phyloP scores from a whole-genome alignment of 2,329 filamentous ascomycete species.

The Cordyceps pruinosa region DNA sequence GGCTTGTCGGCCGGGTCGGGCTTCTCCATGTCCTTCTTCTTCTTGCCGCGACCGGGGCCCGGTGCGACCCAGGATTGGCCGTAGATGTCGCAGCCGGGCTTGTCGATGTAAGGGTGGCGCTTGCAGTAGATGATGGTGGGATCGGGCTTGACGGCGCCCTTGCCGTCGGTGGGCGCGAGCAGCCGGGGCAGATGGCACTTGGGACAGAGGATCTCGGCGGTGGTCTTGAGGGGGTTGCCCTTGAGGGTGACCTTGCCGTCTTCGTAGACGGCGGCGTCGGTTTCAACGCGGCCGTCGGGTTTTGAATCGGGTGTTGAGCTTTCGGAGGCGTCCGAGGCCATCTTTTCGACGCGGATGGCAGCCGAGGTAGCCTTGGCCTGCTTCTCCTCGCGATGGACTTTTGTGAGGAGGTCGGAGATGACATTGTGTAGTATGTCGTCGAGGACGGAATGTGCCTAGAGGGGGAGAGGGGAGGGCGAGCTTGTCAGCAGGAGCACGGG shows the following conservation, averaged over 20 bases:
- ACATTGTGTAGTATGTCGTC: slow-evolving; percentile 72
- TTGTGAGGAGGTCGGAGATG: slow-evolving; percentile 65
- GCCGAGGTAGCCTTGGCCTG: slow-evolving; percentile 60
- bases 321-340: slow-evolving; percentile 50
- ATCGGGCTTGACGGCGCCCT: slow-evolving; percentile 57
- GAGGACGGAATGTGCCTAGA: slow-evolving; percentile 57
- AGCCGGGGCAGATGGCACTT: slow-evolving; percentile 69
- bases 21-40: slow-evolving; percentile 71
- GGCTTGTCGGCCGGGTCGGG: slow-evolving; percentile 49
- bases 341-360: slow-evolving; percentile 57
- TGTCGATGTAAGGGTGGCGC: slow-evolving; percentile 69
- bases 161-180: slow-evolving; percentile 65
- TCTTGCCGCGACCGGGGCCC: slow-evolving; percentile 63
- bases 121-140: slow-evolving; percentile 71
- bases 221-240: slow-evolving; percentile 65
- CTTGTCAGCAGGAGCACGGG: slow-evolving; percentile 4
- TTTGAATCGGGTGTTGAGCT: slow-evolving; percentile 45
- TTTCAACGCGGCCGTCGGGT: slow-evolving; percentile 54
- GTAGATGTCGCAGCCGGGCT: slow-evolving; percentile 72
- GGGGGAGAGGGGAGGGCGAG: not conserved
- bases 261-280: slow-evolving; percentile 62
- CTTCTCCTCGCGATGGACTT: slow-evolving; percentile 74
- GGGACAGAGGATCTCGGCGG: slow-evolving; percentile 64
- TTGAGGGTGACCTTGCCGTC: slow-evolving; percentile 62
- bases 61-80: slow-evolving; percentile 74